Evolutionary conservation across 2,329 filamentous ascomycete species (phyloP), one percentile per base, ranked within the genome.

Genomic region (Stylonectria norvegica): DNA sequence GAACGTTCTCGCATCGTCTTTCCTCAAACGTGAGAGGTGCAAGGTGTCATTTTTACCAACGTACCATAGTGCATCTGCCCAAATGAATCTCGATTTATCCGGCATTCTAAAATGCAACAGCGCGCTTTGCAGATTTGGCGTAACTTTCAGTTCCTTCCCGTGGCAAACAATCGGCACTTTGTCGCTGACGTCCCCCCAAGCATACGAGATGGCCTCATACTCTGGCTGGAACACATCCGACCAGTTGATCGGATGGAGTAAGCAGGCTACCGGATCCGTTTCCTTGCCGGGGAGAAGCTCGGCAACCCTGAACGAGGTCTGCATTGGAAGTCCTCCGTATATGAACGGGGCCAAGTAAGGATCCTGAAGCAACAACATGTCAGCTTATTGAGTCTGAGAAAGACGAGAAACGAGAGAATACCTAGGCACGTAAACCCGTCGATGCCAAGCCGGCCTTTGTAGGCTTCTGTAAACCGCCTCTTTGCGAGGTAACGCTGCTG

Each of bases 171-270:
- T 29, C 17, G 18, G 18, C 12, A 15, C 36, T 25, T 30, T 38
- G 6, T 14, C 14, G 18, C 19, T 31, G 18, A 27, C 25, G 22
- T 38, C 27, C 31, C 36, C 36, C 36, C 36, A 38, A 14, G 36
- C 36, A 20, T 38, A 38, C 9, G 36, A 38, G 25, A 38, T 31
- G 19, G 36, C 36, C 30, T 38, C 36, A 18, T 38, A 38, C 18
- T 38, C 36, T 29, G 14, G 36, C 22, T 5, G 8, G 14, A 31
- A 12, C 16, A 6, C 25, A 31, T 29, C 36, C 20, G 27, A 20
- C 36, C 36, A 38, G 15, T 8, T 9, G 28, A 14, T 27, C 20
- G 28, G 22, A 38, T 38, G 36, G 27, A 38, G 36, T 16, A n/a
- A 25, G 36, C 36, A 38, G n/a, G 18, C 18, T 23, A 38, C 22